Conservation (phyloP, 208 protist genomes). For the Porcisia hertigi region DNA sequence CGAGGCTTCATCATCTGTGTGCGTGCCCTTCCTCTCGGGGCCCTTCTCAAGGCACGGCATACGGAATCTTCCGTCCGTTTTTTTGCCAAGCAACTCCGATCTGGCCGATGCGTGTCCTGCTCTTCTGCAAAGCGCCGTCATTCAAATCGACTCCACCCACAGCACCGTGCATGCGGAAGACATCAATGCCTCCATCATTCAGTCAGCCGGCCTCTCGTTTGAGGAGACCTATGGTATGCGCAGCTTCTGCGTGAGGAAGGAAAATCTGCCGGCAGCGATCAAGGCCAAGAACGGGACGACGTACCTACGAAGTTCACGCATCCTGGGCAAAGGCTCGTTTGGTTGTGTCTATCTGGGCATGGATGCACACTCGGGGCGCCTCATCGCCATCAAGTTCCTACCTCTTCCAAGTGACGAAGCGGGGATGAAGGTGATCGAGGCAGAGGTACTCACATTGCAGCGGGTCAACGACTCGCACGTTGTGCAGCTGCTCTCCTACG, state of each 20-base stretch:
- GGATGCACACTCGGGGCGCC: constrained; percentile 74
- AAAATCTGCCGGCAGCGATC: constrained; percentile 52
- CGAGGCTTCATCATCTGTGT: neutral
- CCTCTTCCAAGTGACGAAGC: constrained; percentile 70
- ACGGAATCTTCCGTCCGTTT: constrained; percentile 15
- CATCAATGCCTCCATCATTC: constrained; percentile 40
- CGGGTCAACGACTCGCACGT: constrained; percentile 84
- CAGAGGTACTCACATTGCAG: constrained; percentile 85
- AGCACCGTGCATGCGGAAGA: constrained; percentile 11
- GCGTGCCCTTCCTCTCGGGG: constrained; percentile 10
- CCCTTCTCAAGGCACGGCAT: constrained; percentile 14
- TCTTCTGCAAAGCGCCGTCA: neutral
- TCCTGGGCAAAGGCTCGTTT: constrained; percentile 89
- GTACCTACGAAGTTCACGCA: constrained; percentile 72
- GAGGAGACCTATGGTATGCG: constrained; percentile 9
- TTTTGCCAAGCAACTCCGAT: constrained; percentile 14
- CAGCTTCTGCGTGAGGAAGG: constrained; percentile 14
- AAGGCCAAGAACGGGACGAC: constrained; percentile 74
- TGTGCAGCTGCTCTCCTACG: constrained; percentile 87
- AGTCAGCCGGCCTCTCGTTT: constrained; percentile 43
- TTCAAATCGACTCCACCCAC: constrained; percentile 5
- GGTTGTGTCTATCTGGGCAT: constrained; percentile 88
- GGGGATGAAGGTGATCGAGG: constrained; percentile 61
- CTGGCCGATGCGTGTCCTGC: neutral
- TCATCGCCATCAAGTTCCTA: constrained; percentile 88